These are phyloP conservation scores for Ustilago curta DNA, from an alignment of 1,284 basidiomycete genomes.

Conservation along the genomic window DNA sequence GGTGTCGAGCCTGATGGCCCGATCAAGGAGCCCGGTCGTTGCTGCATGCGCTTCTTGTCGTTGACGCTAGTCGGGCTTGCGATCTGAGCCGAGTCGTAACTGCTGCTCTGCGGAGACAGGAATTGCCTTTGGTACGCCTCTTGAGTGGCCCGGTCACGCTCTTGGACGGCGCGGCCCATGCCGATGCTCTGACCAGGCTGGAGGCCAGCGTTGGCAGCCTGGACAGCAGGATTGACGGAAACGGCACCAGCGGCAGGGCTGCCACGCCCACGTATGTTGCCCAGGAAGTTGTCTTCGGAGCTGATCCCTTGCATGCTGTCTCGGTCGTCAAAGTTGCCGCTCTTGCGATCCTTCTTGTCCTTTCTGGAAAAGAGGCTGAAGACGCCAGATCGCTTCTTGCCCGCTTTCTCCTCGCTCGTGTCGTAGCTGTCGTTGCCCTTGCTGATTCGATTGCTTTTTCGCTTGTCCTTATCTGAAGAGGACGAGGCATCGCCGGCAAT, in stretches of 20 bases:
- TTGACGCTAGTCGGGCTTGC: constrained; percentile 14
- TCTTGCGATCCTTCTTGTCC: constrained; percentile 66
- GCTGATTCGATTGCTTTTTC: constrained; percentile 53
- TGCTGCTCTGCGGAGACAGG: constrained; percentile 40
- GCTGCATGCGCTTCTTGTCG: constrained; percentile 30
- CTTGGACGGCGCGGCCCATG: constrained; percentile 58
- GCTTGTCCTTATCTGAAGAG: constrained; percentile 43
- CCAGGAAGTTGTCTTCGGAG: constrained; percentile 47
- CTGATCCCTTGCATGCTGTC: constrained; percentile 51
- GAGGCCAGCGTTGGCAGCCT: constrained; percentile 39
- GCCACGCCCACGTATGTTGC: constrained; percentile 15
- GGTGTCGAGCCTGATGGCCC: constrained; percentile 74
- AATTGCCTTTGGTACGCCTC: constrained; percentile 63
- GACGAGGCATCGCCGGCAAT: constrained; percentile 32
- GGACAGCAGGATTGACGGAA: constrained; percentile 25
- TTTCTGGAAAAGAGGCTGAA: constrained; percentile 65
- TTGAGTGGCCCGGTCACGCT: constrained; percentile 57
- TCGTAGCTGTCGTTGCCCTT: constrained; percentile 50
- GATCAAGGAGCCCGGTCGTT: constrained; percentile 68
- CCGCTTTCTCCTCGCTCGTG: constrained; percentile 51
- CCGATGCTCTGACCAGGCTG: constrained; percentile 51
- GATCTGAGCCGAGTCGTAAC: constrained; percentile 20
- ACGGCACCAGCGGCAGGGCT: constrained; percentile 22
- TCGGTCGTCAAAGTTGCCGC: constrained; percentile 50
- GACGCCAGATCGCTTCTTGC: constrained; percentile 65